Evolutionary conservation across 345 rosid genomes (phyloP).

Genomic region (Eucalyptus curtisii): DNA sequence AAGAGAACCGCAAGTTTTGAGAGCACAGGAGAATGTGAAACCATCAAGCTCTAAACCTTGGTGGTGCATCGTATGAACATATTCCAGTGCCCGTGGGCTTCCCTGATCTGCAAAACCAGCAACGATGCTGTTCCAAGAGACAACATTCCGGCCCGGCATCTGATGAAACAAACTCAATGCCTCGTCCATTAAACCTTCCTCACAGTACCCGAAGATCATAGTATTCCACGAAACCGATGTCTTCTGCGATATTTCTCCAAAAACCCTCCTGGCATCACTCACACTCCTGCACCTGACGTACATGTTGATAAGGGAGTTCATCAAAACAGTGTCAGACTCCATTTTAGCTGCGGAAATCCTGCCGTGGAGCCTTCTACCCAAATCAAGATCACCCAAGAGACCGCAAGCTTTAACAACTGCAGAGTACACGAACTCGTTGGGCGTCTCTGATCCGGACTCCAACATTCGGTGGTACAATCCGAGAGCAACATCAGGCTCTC

Average conservation of each 20-base stretch:
- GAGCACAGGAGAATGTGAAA: constrained; percentile 55
- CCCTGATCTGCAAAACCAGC: constrained; percentile 52
- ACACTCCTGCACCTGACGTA: constrained; percentile 57
- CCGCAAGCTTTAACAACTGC: constrained; percentile 58
- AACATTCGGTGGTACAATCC: constrained; percentile 28
- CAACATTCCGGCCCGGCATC: constrained; percentile 34
- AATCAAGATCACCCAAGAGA: constrained; percentile 34
- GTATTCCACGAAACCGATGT: constrained; percentile 65
- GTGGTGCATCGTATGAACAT: constrained; percentile 42
- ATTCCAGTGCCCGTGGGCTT: constrained; percentile 33
- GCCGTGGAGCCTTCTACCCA: constrained; percentile 40
- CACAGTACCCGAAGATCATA: constrained; percentile 54
- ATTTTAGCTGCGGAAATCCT: constrained; percentile 20
- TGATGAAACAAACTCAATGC: constrained; percentile 38
- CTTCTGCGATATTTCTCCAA: constrained; percentile 15
- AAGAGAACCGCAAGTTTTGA: constrained; percentile 37
- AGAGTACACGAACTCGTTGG: constrained; percentile 55
- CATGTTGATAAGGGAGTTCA: constrained; percentile 68
- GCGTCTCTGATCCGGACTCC: constrained; percentile 13
- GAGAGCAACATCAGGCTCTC: constrained; percentile 32
- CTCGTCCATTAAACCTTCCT: constrained; percentile 42
- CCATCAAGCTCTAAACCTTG: constrained; percentile 46
- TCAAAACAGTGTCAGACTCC: constrained; percentile 37
- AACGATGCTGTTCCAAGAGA: constrained; percentile 63
- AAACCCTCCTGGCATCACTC: constrained; percentile 34